phyloP scores from a whole-genome alignment of 2,329 filamentous ascomycete genomes.

The Beauveria australis region DNA sequence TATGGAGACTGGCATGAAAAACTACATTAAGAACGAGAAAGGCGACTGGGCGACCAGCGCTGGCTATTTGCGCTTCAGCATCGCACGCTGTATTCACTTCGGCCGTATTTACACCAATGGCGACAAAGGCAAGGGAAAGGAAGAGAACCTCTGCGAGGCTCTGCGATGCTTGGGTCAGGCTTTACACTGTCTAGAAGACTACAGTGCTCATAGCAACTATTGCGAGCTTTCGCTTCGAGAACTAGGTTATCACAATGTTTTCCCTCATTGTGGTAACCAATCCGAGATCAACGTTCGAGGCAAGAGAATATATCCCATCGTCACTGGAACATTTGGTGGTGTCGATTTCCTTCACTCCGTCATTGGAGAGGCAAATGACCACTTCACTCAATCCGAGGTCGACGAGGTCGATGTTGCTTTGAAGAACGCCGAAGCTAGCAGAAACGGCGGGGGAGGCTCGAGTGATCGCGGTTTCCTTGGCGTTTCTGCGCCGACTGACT shows the following conservation, averaged over 20 bases:
- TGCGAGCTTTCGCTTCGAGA: slow-evolving; percentile 63
- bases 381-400: slow-evolving; percentile 78
- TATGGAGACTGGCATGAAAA: slow-evolving; percentile 86
- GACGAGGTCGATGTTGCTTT: slow-evolving; percentile 72
- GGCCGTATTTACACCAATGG: slow-evolving; percentile 67
- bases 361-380: slow-evolving; percentile 67
- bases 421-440: slow-evolving; percentile 53
- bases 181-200: slow-evolving; percentile 72
- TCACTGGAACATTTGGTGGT: slow-evolving; percentile 67
- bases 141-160: slow-evolving; percentile 73
- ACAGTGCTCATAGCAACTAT: slow-evolving; percentile 74
- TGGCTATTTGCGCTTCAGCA: slow-evolving; percentile 72
- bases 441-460: slow-evolving; percentile 26
- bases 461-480: slow-evolving; percentile 33
- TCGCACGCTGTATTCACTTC: slow-evolving; percentile 67
- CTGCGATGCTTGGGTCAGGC: slow-evolving; percentile 68
- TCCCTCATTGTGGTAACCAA: slow-evolving; percentile 61
- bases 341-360: slow-evolving; percentile 81
- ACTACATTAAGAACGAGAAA: slow-evolving; percentile 90
- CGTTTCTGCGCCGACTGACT: slow-evolving; percentile 38
- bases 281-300: slow-evolving; percentile 58
- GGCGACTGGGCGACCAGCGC: slow-evolving; percentile 85
- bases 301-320: slow-evolving; percentile 62
- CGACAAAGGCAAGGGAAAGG: slow-evolving; percentile 50
- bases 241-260: slow-evolving; percentile 59